A percentile compares a stretch with the other conserved stretches of the same genome.
phyloP scores from a whole-genome alignment of 2,329 filamentous ascomycete species.

The Coniochaeta sp. region DNA sequence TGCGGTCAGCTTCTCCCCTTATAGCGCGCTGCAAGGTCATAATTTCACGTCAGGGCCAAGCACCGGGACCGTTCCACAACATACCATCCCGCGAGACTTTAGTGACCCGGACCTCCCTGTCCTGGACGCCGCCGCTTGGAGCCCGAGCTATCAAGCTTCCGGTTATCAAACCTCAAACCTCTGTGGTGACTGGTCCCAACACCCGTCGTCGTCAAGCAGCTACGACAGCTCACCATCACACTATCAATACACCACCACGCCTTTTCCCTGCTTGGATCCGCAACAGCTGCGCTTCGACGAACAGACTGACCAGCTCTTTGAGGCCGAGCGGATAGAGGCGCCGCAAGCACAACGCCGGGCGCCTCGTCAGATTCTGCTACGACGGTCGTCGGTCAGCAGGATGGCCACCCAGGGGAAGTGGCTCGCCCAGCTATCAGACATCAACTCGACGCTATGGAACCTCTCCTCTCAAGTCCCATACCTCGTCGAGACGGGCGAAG shows the following conservation, averaged over 20 bases:
- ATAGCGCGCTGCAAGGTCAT: neutral
- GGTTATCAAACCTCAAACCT: neutral
- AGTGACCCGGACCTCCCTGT: neutral
- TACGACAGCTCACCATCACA: neutral
- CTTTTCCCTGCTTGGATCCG: neutral
- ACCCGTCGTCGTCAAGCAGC: neutral
- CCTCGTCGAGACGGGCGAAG: slow-evolving; percentile 14
- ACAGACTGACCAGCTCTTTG: neutral
- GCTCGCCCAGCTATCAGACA: slow-evolving; percentile 30
- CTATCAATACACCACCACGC: neutral
- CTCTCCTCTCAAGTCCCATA: slow-evolving; percentile 26
- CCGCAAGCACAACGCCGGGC: neutral
- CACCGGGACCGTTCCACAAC: neutral
- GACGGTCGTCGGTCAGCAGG: slow-evolving; percentile 8
- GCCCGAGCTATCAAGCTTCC: neutral
- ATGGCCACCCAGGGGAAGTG: slow-evolving; percentile 15
- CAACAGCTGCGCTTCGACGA: neutral
- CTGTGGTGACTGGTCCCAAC: neutral
- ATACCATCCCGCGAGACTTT: neutral
- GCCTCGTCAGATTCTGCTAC: slow-evolving; percentile 19
- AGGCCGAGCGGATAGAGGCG: neutral
- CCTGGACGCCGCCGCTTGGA: neutral
- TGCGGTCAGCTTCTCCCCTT: neutral
- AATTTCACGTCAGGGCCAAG: neutral
- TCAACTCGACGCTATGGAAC: slow-evolving; percentile 29